These are phyloP conservation scores for Suillus alpinus DNA, from an alignment of 768 basidiomycete genomes.

Conservation along the genomic window DNA sequence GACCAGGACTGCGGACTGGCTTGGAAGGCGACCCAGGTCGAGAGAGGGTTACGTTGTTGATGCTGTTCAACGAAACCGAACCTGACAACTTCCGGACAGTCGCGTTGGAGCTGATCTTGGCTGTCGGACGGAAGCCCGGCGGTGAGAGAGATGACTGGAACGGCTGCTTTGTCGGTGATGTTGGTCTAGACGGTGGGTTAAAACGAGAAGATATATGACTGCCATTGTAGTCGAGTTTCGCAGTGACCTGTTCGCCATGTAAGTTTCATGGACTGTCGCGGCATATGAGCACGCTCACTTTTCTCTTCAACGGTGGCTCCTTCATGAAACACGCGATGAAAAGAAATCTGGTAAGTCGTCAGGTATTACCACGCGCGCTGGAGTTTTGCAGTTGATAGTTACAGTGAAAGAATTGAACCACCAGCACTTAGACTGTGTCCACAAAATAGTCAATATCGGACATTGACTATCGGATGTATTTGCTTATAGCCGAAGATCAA, in stretches of 20 bases:
- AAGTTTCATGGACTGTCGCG: constrained; percentile 1
- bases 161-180: constrained; percentile 45
- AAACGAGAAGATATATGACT: constrained; percentile 28
- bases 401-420: constrained; percentile 5
- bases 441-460: not conserved
- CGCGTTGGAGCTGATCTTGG: constrained; percentile 60
- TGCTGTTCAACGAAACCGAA: constrained; percentile 16
- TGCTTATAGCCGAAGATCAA: not conserved
- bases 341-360: not conserved
- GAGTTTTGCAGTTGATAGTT: constrained; percentile 6
- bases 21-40: constrained; percentile 37
- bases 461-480: not conserved
- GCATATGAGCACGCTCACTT: constrained; percentile 35
- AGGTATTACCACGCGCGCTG: not conserved
- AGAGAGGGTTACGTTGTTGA: constrained; percentile 31
- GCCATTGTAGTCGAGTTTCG: constrained; percentile 44
- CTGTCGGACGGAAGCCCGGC: constrained; percentile 44
- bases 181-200: constrained; percentile 41
- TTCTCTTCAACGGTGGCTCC: constrained; percentile 44
- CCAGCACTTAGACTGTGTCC: constrained; percentile 5
- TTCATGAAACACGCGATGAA: constrained; percentile 16
- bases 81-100: constrained; percentile 30
- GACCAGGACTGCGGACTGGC: constrained; percentile 33
- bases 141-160: constrained; percentile 25
- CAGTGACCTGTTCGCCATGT: constrained; percentile 44